phyloP scores from a whole-genome alignment of 2,329 filamentous ascomycete genomes.

The Cladophialophora exuberans region DNA sequence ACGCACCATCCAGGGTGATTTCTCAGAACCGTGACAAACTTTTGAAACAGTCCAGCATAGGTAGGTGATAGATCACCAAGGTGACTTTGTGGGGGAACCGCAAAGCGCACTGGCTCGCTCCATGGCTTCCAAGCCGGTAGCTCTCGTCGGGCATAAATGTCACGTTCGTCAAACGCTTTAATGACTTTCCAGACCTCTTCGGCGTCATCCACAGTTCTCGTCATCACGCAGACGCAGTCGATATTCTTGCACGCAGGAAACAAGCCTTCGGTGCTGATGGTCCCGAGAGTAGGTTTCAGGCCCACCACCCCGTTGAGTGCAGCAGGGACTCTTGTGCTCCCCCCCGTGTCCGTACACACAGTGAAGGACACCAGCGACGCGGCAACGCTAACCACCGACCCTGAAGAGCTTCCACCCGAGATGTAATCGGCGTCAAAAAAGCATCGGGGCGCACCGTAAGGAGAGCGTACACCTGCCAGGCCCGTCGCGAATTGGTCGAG shows the following conservation, averaged over 20 bases:
- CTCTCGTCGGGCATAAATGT: conserved; percentile 48
- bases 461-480: conserved; percentile 60
- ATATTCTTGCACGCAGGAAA: conserved; percentile 57
- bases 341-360: conserved; percentile 45
- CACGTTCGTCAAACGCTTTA: conserved; percentile 33
- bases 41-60: conserved; percentile 47
- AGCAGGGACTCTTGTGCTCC: conserved; percentile 32
- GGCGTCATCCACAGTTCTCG: conserved; percentile 46
- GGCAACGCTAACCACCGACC: conserved; percentile 47
- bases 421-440: conserved; percentile 52
- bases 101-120: conserved; percentile 50
- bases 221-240: conserved; percentile 57
- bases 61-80: conserved; percentile 47
- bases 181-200: conserved; percentile 37
- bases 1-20: conserved; percentile 43
- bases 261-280: conserved; percentile 31
- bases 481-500: conserved; percentile 67
- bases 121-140: conserved; percentile 30
- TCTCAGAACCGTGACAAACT: conserved; percentile 41
- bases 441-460: conserved; percentile 61
- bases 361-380: conserved; percentile 60
- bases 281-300: conserved; percentile 34
- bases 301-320: conserved; percentile 34
- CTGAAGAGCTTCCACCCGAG: conserved; percentile 61
- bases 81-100: conserved; percentile 48